phyloP scores from a whole-genome alignment of 768 basidiomycete species.

The Russula lepida region DNA sequence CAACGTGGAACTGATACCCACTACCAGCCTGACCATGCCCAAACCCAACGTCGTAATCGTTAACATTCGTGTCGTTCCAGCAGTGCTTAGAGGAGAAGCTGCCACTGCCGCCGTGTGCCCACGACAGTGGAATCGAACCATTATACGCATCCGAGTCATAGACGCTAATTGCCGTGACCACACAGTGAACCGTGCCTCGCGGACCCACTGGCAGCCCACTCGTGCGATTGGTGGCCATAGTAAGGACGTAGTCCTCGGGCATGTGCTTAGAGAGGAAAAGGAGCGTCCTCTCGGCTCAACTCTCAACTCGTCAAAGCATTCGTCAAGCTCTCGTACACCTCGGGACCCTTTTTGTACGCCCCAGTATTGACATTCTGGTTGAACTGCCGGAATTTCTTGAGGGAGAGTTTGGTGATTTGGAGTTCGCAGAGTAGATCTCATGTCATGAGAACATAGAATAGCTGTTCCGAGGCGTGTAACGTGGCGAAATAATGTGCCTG shows the following conservation, averaged over 20 bases:
- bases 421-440: conserved; percentile 5
- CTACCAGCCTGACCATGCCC: background rate
- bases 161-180: background rate
- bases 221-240: background rate
- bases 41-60: background rate
- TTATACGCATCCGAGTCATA: conserved; percentile 1
- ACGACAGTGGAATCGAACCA: conserved; percentile 3
- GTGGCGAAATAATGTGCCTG: conserved; percentile 11
- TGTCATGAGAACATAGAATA: background rate
- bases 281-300: background rate
- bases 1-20: background rate
- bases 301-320: background rate
- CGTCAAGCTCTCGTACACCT: background rate
- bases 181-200: background rate
- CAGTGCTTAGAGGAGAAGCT: background rate
- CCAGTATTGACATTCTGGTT: background rate
- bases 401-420: conserved; percentile 3
- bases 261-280: conserved; percentile 1
- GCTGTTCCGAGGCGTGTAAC: conserved; percentile 1
- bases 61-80: background rate
- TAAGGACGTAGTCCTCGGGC: conserved; percentile 2
- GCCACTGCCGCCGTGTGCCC: background rate
- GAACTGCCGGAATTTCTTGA: conserved; percentile 8
- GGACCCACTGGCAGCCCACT: conserved; percentile 2
- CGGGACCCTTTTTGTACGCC: background rate